Base-by-base conservation (phyloP, 2,329 filamentous ascomycete genomes). In the Fusarium sp. region DNA sequence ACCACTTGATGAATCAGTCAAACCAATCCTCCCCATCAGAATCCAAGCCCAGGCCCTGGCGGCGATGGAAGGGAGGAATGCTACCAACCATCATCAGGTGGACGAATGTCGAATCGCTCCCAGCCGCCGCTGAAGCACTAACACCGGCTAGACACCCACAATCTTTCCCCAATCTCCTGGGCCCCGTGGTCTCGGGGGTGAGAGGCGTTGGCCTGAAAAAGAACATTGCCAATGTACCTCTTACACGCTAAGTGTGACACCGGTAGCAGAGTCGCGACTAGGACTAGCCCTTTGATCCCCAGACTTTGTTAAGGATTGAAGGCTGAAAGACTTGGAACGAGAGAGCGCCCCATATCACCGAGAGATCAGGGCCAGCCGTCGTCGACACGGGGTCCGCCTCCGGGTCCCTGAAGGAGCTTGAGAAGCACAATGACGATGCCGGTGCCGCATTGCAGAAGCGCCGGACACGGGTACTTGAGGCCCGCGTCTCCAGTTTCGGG, bases 141-240 rank as follows among this genome's bases (percentile, higher is more conserved):
- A 69, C 61, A 67, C 27, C 48, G 27, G 18, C 37, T 45, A 61
- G 68, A 54, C 67, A 62, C 74, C 69, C 73, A 65, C 54, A 66
- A 69, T 62, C 64, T 68, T 72, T 64, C 69, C 68, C 77, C 77
- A 79, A 78, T 79, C 74, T 78, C 77, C 61, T 62, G 61, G 70
- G 61, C 68, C 61, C 57, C 64, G 72, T 71, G 76, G 75, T 56
- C 73, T 65, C 39, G 50, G 35, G 45, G 45, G 41, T 39, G 43
- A 37, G 57, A 72, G 57, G 73, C 52, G 71, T 75, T 76, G 70
- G 74, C 56, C 59, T 64, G 22, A 71, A 63, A 69, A 62, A 60
- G 39, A 69, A 48, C 48, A 61, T 24, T 58, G 29, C 20, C 60
- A 62, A 50, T 64, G 56, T 57, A 50, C 59, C 45, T 64, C 56